Evolutionary conservation across 768 basidiomycete genomes (phyloP), one percentile per base, ranked within the genome.

Genomic region (Russula sp.): DNA sequence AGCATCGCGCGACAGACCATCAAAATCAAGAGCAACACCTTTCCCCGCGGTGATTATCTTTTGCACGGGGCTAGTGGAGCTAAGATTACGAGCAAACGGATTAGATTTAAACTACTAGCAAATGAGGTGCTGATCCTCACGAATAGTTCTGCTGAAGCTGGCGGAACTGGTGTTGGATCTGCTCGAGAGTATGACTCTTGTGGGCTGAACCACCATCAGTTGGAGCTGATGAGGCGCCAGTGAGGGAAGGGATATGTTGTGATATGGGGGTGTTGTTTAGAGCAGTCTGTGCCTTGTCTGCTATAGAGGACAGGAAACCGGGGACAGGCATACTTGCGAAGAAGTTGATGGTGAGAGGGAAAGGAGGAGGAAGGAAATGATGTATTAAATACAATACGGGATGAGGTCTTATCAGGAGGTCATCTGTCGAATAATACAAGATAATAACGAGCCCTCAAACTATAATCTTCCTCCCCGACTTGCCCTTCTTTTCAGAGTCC

Each of bases 401-500:
- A 3, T 39, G 51, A 29, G 34, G 51, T 14, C 22, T 38, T 43
- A 46, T 56, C 43, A 32, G 36, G 35, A 22, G 20, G 13, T 13
- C 51, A 39, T 18, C 25, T 59, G 25, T 29, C 25, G 25, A 59
- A 66, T 65, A 68, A 65, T 66, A 68, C 65, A 65, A 70, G 51
- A 59, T 60, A 54, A 58, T 52, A 49, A 65, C 54, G 60, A 56
- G 25, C 63, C 59, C 36, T 76, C 76, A 90, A 62, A 89, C 84
- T 70, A 83, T 70, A 58, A 90, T 87, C 79, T 91, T 93, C 80
- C 83, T 87, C 69, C 83, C 81, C 57, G 80, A 72, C 75, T 93
- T 93, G 70, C 88, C 88, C 79, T 95, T 96, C 83, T 87, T 93
- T 80, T 95, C 93, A 66, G 88, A 88, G 74, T 96, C 93, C 75